Percentiles rank a stretch among this genome's conserved stretches.
These are phyloP conservation scores for Theobroma grandiflorum DNA, from an alignment of 441 rosid species.

Conservation along the genomic window DNA sequence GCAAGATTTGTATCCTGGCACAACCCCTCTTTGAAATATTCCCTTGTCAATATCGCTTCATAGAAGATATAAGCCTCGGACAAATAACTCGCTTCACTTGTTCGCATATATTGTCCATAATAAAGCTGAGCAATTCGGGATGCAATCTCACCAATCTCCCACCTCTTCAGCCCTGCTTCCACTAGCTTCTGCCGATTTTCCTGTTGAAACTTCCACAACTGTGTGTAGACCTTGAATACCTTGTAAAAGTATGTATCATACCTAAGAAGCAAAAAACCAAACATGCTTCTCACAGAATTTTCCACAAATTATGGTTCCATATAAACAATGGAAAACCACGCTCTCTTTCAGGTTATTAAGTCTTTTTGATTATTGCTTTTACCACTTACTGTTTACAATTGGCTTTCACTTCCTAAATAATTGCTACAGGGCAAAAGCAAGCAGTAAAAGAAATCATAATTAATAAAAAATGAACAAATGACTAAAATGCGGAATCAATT, in stretches of 20 bases:
- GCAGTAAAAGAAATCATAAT: neutral
- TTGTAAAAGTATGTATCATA: conserved; percentile 91
- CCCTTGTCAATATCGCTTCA: conserved; percentile 85
- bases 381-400: neutral
- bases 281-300: neutral
- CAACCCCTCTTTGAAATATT: conserved; percentile 88
- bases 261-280: conserved; percentile 48
- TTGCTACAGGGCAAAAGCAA: conserved; percentile 8
- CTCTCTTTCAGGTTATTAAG: neutral
- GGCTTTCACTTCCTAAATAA: neutral
- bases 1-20: conserved; percentile 84
- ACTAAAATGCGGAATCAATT: neutral
- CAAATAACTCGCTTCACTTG: conserved; percentile 83
- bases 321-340: neutral
- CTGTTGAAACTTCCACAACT: conserved; percentile 96
- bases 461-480: neutral
- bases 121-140: conserved; percentile 96
- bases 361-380: neutral
- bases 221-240: conserved; percentile 96
- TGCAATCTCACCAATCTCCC: conserved; percentile 98
- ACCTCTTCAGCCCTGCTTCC: conserved; percentile 92
- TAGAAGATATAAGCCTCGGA: conserved; percentile 89
- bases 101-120: conserved; percentile 93
- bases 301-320: conserved; percentile 2
- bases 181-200: conserved; percentile 92